phyloP scores from a whole-genome alignment of 2,329 filamentous ascomycete genomes.

The Xylariaceae sp. region DNA sequence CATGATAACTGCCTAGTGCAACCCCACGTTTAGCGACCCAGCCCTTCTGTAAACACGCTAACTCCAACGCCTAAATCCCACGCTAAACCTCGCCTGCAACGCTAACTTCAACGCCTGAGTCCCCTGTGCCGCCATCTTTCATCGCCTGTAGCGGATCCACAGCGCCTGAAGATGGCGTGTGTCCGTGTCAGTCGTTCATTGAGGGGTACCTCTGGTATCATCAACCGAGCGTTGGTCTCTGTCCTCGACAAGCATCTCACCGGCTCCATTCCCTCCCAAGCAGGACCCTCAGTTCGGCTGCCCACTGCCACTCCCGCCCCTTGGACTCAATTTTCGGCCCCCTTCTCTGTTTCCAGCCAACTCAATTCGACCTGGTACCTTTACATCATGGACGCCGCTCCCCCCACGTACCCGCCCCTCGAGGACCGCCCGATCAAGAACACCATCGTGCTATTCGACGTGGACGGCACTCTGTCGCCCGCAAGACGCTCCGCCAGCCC shows the following conservation, averaged over 20 bases:
- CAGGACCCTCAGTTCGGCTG: too few species aligned
- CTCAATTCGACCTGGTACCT: background rate
- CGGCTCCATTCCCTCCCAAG: too few species aligned
- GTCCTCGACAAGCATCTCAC: too few species aligned
- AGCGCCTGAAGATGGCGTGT: background rate
- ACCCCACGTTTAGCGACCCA: background rate
- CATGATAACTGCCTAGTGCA: background rate
- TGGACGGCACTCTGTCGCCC: conserved; percentile 85
- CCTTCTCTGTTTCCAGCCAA: background rate
- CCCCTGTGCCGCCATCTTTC: too few species aligned
- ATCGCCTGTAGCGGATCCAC: background rate
- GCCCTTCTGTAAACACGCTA: too few species aligned
- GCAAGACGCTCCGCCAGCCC: conserved; percentile 69
- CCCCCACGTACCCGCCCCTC: conserved; percentile 63
- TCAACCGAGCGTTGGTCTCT: too few species aligned
- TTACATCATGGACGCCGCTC: conserved; percentile 40
- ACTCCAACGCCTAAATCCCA: too few species aligned
- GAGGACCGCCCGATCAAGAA: conserved; percentile 82
- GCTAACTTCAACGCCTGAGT: too few species aligned
- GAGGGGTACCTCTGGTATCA: too few species aligned
- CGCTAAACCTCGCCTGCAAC: background rate
- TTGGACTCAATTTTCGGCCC: too few species aligned
- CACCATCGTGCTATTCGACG: conserved; percentile 94
- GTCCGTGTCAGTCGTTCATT: background rate
- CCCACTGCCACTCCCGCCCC: too few species aligned